These are phyloP conservation scores for Petunia secreta DNA, from an alignment of 257 asterid species.

Conservation along the genomic window DNA sequence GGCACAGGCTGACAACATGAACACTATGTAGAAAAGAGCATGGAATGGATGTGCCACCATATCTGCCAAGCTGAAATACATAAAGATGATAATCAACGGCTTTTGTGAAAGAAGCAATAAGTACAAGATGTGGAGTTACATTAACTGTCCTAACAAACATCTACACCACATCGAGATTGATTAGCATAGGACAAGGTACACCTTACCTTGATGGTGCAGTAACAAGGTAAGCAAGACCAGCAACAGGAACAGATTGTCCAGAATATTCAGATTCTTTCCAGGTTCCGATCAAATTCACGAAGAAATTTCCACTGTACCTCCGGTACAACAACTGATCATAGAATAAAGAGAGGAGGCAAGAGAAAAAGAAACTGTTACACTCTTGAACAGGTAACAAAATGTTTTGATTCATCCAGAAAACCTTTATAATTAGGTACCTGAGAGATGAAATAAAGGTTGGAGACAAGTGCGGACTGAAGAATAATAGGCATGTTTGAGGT, in stretches of 20 bases:
- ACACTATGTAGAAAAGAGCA: conserved; percentile 61
- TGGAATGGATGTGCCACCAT: conserved; percentile 72
- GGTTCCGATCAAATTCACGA: conserved; percentile 62
- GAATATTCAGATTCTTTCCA: conserved; percentile 74
- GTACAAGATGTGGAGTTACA: not conserved
- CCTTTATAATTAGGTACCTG: conserved; percentile 44
- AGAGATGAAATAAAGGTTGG: conserved; percentile 75
- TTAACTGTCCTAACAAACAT: not conserved
- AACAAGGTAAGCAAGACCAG: conserved; percentile 70
- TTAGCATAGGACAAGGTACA: not conserved
- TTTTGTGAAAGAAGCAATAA: not conserved
- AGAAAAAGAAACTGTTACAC: not conserved
- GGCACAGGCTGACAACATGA: conserved; percentile 77
- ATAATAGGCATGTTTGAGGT: conserved; percentile 81
- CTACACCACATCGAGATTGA: not conserved
- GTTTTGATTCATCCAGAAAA: not conserved
- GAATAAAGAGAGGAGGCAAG: not conserved
- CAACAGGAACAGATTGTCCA: conserved; percentile 70
- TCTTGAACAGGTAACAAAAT: not conserved
- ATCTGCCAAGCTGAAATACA: conserved; percentile 60
- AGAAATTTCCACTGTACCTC: conserved; percentile 57
- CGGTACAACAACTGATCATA: conserved; percentile 58
- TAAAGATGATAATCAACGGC: conserved; percentile 23
- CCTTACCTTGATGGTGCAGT: conserved; percentile 73
- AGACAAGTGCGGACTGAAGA: conserved; percentile 74